phyloP scores from a whole-genome alignment of 2,329 filamentous ascomycete species.

The Botryosphaeria agaves region DNA sequence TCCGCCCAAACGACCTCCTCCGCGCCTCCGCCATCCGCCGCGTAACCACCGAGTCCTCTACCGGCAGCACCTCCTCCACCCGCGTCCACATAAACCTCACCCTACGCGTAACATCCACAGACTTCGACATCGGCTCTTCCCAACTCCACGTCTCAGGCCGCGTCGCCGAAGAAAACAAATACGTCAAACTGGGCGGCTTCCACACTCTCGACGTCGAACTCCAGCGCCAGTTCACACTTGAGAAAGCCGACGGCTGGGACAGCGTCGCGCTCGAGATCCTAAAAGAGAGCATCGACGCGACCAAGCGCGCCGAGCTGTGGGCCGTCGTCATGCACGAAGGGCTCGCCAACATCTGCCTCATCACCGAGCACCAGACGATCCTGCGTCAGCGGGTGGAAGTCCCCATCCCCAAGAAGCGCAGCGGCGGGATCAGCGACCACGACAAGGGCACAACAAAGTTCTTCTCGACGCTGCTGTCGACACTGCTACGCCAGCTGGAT shows the following conservation, averaged over 20 bases:
- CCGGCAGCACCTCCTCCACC: conserved; percentile 44
- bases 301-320: conserved; percentile 65
- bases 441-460: conserved; percentile 40
- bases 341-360: conserved; percentile 64
- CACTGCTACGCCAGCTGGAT: conserved; percentile 62
- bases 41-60: conserved; percentile 39
- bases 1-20: conserved; percentile 45
- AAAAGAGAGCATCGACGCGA: conserved; percentile 59
- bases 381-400: conserved; percentile 53
- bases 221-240: conserved; percentile 70
- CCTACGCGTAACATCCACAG: conserved; percentile 46
- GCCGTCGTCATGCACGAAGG: conserved; percentile 92
- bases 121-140: conserved; percentile 51
- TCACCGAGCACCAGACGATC: conserved; percentile 65
- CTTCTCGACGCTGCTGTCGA: conserved; percentile 59
- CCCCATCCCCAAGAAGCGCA: conserved; percentile 49
- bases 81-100: conserved; percentile 47
- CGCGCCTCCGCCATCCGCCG: conserved; percentile 49
- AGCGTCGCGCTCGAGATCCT: conserved; percentile 68
- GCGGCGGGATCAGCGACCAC: conserved; percentile 36
- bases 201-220: conserved; percentile 74
- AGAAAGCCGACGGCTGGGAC: conserved; percentile 80
- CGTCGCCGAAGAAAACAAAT: conserved; percentile 47
- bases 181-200: conserved; percentile 48
- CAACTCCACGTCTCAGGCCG: conserved; percentile 52